Evolutionary conservation across 176 grass and related monocot species (phyloP).

Genomic region (Carex kokanica): DNA sequence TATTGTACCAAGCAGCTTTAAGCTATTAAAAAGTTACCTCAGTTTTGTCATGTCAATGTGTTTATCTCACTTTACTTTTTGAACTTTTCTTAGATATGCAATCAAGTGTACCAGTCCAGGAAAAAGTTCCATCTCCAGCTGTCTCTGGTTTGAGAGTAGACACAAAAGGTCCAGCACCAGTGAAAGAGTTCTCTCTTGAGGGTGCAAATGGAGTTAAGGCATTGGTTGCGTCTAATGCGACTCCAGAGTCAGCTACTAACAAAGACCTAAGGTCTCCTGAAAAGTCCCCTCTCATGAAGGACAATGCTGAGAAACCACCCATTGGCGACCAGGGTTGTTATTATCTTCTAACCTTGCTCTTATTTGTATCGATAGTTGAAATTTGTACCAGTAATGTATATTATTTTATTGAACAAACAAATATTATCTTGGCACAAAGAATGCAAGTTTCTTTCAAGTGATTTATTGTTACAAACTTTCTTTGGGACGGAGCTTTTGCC

Average conservation of each 20-base stretch:
- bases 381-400: conserved; percentile 8
- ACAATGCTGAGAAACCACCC: conserved; percentile 52
- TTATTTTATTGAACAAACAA: conserved; percentile 29
- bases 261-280: conserved; percentile 55
- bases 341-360: conserved; percentile 17
- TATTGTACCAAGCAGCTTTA: conserved; percentile 28
- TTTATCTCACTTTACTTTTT: not conserved
- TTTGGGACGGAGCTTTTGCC: not conserved
- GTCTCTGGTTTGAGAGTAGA: conserved; percentile 85
- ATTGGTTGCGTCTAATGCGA: conserved; percentile 53
- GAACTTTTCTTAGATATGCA: conserved; percentile 59
- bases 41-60: not conserved
- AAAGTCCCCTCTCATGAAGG: conserved; percentile 44
- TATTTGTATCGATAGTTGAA: conserved; percentile 27
- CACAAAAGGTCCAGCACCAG: conserved; percentile 39
- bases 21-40: not conserved
- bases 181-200: conserved; percentile 57
- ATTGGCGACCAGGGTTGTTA: conserved; percentile 61
- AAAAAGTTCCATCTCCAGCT: conserved; percentile 68
- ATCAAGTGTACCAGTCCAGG: conserved; percentile 53
- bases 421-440: not conserved
- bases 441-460: conserved; percentile 4
- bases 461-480: not conserved
- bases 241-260: conserved; percentile 37
- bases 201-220: conserved; percentile 42